Evolutionary conservation across 345 rosid genomes (phyloP).

Genomic region (Murraya paniculata): DNA sequence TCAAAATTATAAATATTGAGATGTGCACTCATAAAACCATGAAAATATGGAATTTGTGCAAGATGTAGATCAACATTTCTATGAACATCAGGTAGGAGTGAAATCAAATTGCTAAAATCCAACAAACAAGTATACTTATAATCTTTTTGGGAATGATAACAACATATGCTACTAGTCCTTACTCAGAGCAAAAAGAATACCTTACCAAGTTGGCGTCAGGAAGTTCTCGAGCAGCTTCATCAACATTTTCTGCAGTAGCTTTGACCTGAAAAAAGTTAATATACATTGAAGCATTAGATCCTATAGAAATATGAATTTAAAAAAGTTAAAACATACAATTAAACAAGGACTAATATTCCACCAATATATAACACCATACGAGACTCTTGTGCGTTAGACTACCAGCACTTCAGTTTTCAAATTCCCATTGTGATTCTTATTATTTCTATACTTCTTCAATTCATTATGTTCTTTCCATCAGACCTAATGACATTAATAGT

Average conservation of each 20-base stretch:
- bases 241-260: conserved; percentile 95
- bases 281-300: conserved; percentile 6
- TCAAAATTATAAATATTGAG: background rate
- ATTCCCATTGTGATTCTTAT: background rate
- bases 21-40: background rate
- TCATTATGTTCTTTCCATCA: too few relatives aligned
- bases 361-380: background rate
- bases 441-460: background rate
- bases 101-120: background rate
- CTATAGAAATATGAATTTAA: background rate
- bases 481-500: background rate
- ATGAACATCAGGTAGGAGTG: background rate
- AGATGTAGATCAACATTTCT: background rate
- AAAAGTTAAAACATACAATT: background rate
- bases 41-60: background rate
- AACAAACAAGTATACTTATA: background rate
- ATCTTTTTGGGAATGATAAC: conserved; percentile 3
- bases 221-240: conserved; percentile 95
- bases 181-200: conserved; percentile 43
- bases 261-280: conserved; percentile 57
- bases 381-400: background rate
- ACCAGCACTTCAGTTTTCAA: background rate
- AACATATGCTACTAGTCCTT: conserved; percentile 16
- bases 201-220: conserved; percentile 99
- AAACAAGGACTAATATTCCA: background rate